phyloP scores from a whole-genome alignment of 441 rosid genomes.

The Pelargonium fulgidum region DNA sequence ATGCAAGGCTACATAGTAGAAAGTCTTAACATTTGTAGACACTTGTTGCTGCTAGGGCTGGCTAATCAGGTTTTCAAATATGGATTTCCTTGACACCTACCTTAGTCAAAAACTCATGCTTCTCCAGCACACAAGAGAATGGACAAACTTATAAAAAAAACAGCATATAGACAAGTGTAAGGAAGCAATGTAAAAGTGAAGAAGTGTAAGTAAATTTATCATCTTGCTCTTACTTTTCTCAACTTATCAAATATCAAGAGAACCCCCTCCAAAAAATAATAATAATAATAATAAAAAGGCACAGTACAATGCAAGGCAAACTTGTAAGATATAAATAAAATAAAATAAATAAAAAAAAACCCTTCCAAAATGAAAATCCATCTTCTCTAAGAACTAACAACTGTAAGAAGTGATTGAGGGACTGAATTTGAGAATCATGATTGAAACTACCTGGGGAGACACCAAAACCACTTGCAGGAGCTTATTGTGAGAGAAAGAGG shows the following conservation, averaged over 20 bases:
- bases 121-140: no score
- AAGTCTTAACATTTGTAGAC: no score
- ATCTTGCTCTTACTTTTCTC: background rate
- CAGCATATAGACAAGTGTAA: no score
- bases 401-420: background rate
- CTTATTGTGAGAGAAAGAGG: constrained; percentile 39
- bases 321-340: background rate
- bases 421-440: background rate
- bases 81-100: no score
- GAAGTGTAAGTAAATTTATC: background rate
- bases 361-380: background rate
- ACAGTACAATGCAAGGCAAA: background rate
- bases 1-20: no score
- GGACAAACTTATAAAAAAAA: no score
- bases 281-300: no score
- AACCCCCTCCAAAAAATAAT: no score
- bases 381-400: background rate
- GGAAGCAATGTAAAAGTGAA: no score
- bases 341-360: background rate
- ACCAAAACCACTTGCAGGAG: constrained; percentile 84
- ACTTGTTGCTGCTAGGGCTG: no score
- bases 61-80: no score
- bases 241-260: background rate
- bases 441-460: constrained; percentile 69
- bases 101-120: no score